Evolutionary conservation across 2,329 filamentous ascomycete genomes (phyloP), one percentile per base, ranked within the genome.

Genomic region (Ophiostoma piceae): DNA sequence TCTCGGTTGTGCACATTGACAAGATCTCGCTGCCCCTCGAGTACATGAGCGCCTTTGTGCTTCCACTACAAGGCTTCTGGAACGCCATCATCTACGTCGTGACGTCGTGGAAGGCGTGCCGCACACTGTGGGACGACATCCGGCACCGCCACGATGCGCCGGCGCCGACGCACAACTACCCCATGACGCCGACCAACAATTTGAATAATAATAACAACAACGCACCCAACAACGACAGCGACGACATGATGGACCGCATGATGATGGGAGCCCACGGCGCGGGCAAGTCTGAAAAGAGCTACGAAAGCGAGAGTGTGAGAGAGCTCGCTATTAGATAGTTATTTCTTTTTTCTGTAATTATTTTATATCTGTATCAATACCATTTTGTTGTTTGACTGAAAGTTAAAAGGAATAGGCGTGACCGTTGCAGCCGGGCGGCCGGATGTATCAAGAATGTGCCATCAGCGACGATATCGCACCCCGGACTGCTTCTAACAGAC

Each of bases 61-160:
- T 96, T 9, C 92, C 92, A 0, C 83, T 93, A 0, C 92, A 96
- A 76, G 92, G 92, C 0, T 91, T 94, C 75, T 95, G 92, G 91
- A 96, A 96, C 77, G 86, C 88, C 22, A 78, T 91, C 71, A 92
- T 96, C 74, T 96, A 95, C 78, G 79, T 87, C 19, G 83, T 86
- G 12, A 92, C 90, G 0, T 92, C 89, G 6, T 86, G 87, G 82
- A 79, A 84, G 67, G 88, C 88, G 0, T 88, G 87, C 76, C 84
- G 84, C 76, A 78, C 79, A 41, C 77, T 87, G 37, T 79, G 77
- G 68, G 74, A 75, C 11, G 81, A 83, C 66, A 70, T 82, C 71
- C 9, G 51, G 16, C 51, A 57, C 22, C 51, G 51, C 1, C 26
- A 14, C 8, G 51, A 26, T 57, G 8, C 51, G 2, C 51, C n/a